phyloP scores from a whole-genome alignment of 1,139 yeast species.

The Blastobotrys persicus region DNA sequence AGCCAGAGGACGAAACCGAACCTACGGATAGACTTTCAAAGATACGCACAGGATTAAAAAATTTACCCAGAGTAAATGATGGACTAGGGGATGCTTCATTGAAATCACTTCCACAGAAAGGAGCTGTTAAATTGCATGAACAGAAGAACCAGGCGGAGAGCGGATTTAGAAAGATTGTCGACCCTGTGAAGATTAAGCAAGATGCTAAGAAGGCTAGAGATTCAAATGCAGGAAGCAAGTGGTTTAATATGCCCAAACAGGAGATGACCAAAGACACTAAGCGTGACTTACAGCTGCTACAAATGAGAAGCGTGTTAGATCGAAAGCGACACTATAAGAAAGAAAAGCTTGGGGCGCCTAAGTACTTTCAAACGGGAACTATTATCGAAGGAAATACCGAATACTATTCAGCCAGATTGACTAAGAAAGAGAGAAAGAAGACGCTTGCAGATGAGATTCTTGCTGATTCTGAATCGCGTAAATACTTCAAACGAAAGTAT shows the following conservation, averaged over 20 bases:
- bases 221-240: constrained; percentile 53
- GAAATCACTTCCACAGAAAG: not conserved
- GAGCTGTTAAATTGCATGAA: constrained; percentile 8
- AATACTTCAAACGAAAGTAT: constrained; percentile 83
- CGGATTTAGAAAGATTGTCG: constrained; percentile 43
- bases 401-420: constrained; percentile 67
- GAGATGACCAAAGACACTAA: constrained; percentile 72
- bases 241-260: constrained; percentile 84
- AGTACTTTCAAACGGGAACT: constrained; percentile 85
- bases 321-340: constrained; percentile 95
- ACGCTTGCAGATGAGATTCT: constrained; percentile 81
- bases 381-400: constrained; percentile 80
- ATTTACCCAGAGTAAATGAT: constrained; percentile 12
- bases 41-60: constrained; percentile 12
- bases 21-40: constrained; percentile 3
- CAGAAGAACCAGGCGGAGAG: not conserved
- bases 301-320: constrained; percentile 87
- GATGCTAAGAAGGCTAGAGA: constrained; percentile 30
- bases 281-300: constrained; percentile 73
- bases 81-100: constrained; percentile 1
- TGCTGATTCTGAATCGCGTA: constrained; percentile 64
- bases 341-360: constrained; percentile 78
- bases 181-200: constrained; percentile 45
- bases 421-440: constrained; percentile 67
- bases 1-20: not conserved